phyloP scores from a whole-genome alignment of 2,329 filamentous ascomycete genomes.

The Aspergillus udagawae region DNA sequence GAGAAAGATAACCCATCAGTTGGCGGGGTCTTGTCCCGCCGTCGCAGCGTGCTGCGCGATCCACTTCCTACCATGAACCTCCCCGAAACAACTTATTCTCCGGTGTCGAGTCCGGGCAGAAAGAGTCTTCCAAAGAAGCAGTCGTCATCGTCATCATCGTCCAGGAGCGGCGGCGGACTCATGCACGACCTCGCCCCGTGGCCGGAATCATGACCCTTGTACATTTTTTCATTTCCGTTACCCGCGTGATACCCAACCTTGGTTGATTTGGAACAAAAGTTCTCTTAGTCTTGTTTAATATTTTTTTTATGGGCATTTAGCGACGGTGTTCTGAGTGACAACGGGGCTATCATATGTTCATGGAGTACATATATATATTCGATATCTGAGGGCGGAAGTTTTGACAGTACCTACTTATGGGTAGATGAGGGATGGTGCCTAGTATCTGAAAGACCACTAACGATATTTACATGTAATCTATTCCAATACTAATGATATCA shows the following conservation, averaged over 20 bases:
- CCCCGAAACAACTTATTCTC: neutral
- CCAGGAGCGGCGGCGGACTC: constrained; percentile 6
- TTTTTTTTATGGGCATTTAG: neutral
- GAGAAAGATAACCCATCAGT: constrained; percentile 28
- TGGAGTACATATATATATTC: neutral
- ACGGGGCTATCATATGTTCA: neutral
- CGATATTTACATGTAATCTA: neutral
- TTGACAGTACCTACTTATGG: no score
- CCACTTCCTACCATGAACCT: constrained; percentile 17
- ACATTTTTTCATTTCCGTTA: neutral
- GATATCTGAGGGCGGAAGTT: neutral
- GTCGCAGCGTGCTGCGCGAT: constrained; percentile 24
- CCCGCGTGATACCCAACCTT: neutral
- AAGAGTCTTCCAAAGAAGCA: neutral
- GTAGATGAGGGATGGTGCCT: no score
- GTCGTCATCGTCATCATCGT: neutral
- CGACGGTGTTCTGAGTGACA: neutral
- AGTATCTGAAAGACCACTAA: neutral
- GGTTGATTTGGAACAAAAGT: neutral
- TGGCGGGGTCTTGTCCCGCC: constrained; percentile 28
- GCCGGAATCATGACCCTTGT: constrained; percentile 8
- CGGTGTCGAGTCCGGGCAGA: neutral
- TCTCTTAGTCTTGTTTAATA: neutral
- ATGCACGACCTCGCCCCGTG: constrained; percentile 18
- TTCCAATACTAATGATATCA: neutral